phyloP scores from a whole-genome alignment of 148 eudicot species.

The Amaranthus cruentus region DNA sequence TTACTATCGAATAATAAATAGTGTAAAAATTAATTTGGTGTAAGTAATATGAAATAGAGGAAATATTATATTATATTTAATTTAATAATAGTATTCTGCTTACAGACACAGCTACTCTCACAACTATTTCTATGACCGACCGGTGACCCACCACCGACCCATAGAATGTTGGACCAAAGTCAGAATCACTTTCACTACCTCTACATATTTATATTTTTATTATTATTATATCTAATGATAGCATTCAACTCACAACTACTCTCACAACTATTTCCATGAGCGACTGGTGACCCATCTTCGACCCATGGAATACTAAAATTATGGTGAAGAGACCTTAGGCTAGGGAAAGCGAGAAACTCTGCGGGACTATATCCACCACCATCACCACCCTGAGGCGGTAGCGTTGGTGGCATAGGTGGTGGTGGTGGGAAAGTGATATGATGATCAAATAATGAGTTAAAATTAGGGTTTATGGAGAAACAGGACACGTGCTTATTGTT shows the following conservation, averaged over 20 bases:
- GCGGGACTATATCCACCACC: conserved; percentile 2
- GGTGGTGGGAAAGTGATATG: conserved; percentile 16
- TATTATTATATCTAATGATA: neutral
- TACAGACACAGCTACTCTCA: too few relatives aligned
- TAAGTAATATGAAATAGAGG: too few relatives aligned
- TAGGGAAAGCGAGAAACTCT: conserved; percentile 45
- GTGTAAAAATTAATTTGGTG: too few relatives aligned
- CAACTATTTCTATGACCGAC: neutral
- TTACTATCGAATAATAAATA: too few relatives aligned
- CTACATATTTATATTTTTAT: neutral
- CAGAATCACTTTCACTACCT: neutral
- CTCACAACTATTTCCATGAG: neutral
- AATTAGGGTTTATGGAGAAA: conserved; percentile 50
- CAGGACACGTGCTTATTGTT: conserved; percentile 75
- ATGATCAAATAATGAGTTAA: conserved; percentile 19
- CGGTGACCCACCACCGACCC: conserved; percentile 4
- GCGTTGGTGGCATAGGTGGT: neutral
- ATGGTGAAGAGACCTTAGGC: conserved; percentile 60
- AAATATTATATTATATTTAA: too few relatives aligned
- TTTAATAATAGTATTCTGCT: too few relatives aligned
- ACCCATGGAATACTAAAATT: conserved; percentile 24
- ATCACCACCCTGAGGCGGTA: neutral
- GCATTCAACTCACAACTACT: neutral
- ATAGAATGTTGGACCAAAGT: neutral
- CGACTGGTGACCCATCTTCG: conserved; percentile 7